Conservation (phyloP, 2,329 filamentous ascomycete species). For the Claviceps citrina region DNA sequence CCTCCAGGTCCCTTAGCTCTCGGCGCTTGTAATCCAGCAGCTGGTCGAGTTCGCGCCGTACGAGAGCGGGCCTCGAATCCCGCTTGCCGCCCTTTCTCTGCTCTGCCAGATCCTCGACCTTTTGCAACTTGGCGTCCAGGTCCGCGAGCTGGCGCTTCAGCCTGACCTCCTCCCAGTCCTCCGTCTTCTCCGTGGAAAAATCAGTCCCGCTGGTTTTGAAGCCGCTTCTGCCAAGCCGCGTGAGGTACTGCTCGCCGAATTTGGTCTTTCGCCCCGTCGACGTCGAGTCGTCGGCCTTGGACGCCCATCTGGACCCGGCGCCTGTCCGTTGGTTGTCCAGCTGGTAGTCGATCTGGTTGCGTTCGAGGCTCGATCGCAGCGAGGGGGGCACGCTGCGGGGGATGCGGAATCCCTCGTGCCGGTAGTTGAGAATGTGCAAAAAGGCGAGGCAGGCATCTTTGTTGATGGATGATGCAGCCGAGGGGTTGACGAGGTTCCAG, state of each 20-base stretch:
- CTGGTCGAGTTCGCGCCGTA: slow-evolving; percentile 89
- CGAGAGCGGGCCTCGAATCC: slow-evolving; percentile 71
- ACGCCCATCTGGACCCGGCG: slow-evolving; percentile 62
- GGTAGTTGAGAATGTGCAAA: slow-evolving; percentile 88
- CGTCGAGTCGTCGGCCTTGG: slow-evolving; percentile 64
- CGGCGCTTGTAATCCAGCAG: slow-evolving; percentile 87
- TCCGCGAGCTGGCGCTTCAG: slow-evolving; percentile 85
- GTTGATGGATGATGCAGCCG: slow-evolving; percentile 64
- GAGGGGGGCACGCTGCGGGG: slow-evolving; percentile 81
- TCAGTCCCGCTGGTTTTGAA: slow-evolving; percentile 80
- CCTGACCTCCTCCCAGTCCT: slow-evolving; percentile 95
- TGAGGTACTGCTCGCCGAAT: slow-evolving; percentile 94
- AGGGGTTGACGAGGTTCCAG: slow-evolving; percentile 96
- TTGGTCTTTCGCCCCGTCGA: slow-evolving; percentile 83
- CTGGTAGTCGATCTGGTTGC: slow-evolving; percentile 93
- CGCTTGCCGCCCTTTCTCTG: slow-evolving; percentile 48
- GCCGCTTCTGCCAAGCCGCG: slow-evolving; percentile 67
- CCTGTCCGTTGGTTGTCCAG: slow-evolving; percentile 55
- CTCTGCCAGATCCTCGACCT: slow-evolving; percentile 60
- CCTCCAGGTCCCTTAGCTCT: slow-evolving; percentile 60
- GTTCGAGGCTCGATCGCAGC: slow-evolving; percentile 82
- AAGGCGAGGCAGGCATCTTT: slow-evolving; percentile 93
- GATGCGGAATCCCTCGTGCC: slow-evolving; percentile 89
- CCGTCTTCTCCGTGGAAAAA: slow-evolving; percentile 70
- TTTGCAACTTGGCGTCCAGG: slow-evolving; percentile 72